These are phyloP conservation scores for Starmerella floris DNA, from an alignment of 805 yeast genomes.

Conservation along the genomic window DNA sequence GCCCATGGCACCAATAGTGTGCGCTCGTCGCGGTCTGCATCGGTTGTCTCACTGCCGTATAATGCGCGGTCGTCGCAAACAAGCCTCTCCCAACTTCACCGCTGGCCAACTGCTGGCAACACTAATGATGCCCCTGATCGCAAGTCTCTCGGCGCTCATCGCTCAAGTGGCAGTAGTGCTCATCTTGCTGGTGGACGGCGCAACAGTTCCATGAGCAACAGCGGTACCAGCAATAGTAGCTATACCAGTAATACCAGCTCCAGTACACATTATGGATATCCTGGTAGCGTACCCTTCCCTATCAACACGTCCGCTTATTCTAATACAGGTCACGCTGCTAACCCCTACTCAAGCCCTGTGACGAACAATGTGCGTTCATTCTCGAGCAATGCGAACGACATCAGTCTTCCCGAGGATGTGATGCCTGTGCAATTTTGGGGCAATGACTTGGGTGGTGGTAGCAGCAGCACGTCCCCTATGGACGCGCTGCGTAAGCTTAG, in stretches of 20 bases:
- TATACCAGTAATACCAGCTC: not conserved
- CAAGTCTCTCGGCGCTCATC: too few species aligned
- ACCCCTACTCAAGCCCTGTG: not conserved
- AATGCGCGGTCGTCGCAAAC: slow-evolving; percentile 8
- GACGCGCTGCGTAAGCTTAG: slow-evolving; percentile 18
- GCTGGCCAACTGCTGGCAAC: slow-evolving; percentile 3
- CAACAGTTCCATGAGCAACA: not conserved
- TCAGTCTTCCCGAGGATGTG: slow-evolving; percentile 5
- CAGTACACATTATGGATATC: not conserved
- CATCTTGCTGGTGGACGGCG: not conserved
- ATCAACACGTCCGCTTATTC: not conserved
- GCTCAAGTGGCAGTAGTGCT: not conserved
- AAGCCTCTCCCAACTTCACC: slow-evolving; percentile 4
- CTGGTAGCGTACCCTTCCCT: not conserved
- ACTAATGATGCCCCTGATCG: not conserved
- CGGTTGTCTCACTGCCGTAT: not conserved
- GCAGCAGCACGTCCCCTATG: slow-evolving; percentile 9
- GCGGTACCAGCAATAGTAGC: slow-evolving; percentile 1
- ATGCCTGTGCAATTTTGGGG: not conserved
- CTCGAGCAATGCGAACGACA: slow-evolving; percentile 1
- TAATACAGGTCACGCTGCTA: not conserved
- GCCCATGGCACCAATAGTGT: not conserved
- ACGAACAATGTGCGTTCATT: not conserved
- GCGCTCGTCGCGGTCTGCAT: slow-evolving; percentile 6
- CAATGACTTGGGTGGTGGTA: not conserved